Evolutionary conservation across 2,329 filamentous ascomycete genomes (phyloP), one percentile per base, ranked within the genome.

Genomic region (Cladosporium sp.): DNA sequence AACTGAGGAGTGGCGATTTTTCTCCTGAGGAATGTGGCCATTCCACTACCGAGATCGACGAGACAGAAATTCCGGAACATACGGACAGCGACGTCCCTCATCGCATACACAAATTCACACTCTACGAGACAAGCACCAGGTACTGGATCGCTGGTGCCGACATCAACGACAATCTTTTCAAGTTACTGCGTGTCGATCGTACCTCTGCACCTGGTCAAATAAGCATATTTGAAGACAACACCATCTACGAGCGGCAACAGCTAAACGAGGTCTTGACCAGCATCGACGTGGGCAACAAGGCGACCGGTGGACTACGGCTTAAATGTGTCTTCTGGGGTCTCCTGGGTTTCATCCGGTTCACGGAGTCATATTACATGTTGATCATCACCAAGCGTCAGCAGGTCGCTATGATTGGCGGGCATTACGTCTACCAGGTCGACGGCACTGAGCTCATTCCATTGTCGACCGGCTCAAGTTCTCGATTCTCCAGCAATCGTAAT

Each of bases 81-180:
- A 24, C 65, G 7, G 26, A 32, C 18, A 11, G 62, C 3, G 26
- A 41, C 30, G 47, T 65, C 28, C 71, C 72, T 4, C 74, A 75
- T 68, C 71, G 76, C 15, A 97, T 99, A 92, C 93, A 97, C 82
- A 96, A 95, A 74, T 98, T 97, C 79, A 95, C 92, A n/a, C 82
- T 99, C 26, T 98, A 99, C 79, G 95, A 99, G 81, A 99, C 95
- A 3, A 91, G 92, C 14, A 92, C 90, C 65, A 87, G 92, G 62
- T 99, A 95, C 78, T 99, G 97, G 78, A 90, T 99, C 70, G 92
- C 98, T 21, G 95, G 95, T 15, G 91, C 92, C 61, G 95, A 99
- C 76, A 88, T 97, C 65, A 89, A 92, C 71, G 95, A 98, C 78
- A 90, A 87, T 73, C 88, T 91, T 30, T 98, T 95, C 78, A 89